Base-by-base conservation (phyloP, 2,329 filamentous ascomycete genomes). In the Pyrenophora teres region DNA sequence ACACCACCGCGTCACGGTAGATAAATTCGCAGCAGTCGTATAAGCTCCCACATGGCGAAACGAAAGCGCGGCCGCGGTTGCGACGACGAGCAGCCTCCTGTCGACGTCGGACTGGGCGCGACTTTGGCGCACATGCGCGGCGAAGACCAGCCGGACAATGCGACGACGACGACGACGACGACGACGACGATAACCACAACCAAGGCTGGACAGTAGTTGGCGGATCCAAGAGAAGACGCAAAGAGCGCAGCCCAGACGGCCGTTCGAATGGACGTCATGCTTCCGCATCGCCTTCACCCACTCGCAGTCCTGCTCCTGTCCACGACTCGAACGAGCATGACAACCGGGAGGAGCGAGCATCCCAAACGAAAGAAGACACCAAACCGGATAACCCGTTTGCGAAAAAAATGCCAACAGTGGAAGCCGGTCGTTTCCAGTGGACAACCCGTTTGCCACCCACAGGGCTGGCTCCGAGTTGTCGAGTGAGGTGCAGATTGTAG, bases 151-250 rank as follows among this genome's bases (percentile, higher is more conserved):
- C 36, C 57, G 9, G 51, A 50, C 15, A 43, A 46, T 15, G 49
- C 57, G 31, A 48, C 55, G 40, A 46, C 48, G 23, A 50, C 9
- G 45, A 52, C 10, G 62, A 64, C 35, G 56, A 62, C 35, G 64
- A 10, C 25, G 8, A 8, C 25, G 8, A 27, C 25, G 25, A 10
- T 3, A 3, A 27, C 8, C 6, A 27, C 25, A 8, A 27, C 7
- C 25, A 64, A 36, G 67, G 62, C 45, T 72, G 70, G 68, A 65
- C 62, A 21, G 62, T 64, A 38, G 66, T 69, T 40, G 62, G 63
- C 40, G 46, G 56, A 25, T 46, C 57, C 25, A 68, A 63, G 51
- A 63, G 63, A 48, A 65, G 61, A 47, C 57, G 60, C 33, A 64
- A 58, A 47, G 56, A 61, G 44, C 58, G 50, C 25, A 35, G 40